Evolutionary conservation across 2,329 filamentous ascomycete genomes (phyloP), one percentile per base, ranked within the genome.

Genomic region (Colletotrichum falcatum): DNA sequence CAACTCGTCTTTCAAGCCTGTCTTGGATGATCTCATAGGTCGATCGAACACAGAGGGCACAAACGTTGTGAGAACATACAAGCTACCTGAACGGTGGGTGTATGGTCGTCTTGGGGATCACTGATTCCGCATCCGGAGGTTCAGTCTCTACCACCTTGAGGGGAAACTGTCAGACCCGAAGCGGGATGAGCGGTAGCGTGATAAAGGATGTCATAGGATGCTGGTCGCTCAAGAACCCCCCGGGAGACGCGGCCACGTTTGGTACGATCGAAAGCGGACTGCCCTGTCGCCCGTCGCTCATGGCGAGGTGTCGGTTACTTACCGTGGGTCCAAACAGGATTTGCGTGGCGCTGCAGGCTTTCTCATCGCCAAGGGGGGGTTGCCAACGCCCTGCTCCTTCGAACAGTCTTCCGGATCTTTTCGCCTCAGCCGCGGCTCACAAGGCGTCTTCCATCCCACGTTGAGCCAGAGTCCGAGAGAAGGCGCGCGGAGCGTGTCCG

Each of bases 401-500:
- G 42, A 33, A 37, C n/a, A 14, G 35, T 8, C 39, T 33, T 51
- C 33, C 51, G 42, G 39, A 56, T 8, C n/a, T 18, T 28, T 37
- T 23, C 28, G 28, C 39, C 23, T 46, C 53, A 54, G 67, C 33
- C 51, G 64, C 37, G 42, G 64, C 23, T 39, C 2, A 23, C 35
- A 67, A 46, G 67, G 64, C 58, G 58, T 63, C 35, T 67, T 30
- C 37, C 53, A 49, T 70, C 16, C 48, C 64, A 63, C 64, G 51
- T 39, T 44, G 51, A 51, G 58, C 6, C 46, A 6, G 46, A 48
- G 42, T 16, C 51, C 33, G 28, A 55, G 5, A 46, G 42, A 59
- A 37, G 35, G 53, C 55, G 8, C 14, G 56, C 7, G 23, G 48
- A 37, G 58, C 51, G 48, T 51, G 37, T 67, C 30, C 56, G 35